A percentile compares a stretch with the other conserved stretches of the same genome.
Conservation (phyloP, 176 grass and related monocot species). For the Musa beccarii region DNA sequence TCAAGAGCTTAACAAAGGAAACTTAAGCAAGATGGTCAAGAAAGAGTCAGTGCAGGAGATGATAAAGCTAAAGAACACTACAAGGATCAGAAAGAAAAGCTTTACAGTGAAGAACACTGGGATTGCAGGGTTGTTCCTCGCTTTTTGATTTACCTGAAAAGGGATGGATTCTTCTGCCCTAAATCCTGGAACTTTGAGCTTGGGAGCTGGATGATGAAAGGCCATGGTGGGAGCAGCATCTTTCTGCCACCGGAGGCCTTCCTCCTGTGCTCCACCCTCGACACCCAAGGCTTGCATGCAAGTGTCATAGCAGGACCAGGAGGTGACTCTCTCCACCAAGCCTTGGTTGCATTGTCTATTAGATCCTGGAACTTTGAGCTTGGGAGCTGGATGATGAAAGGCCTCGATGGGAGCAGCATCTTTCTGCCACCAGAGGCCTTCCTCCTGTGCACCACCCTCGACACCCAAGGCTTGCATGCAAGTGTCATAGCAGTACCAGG, state of each 20-base stretch:
- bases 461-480: constrained; percentile 59
- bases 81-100: background rate
- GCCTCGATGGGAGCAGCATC: constrained; percentile 23
- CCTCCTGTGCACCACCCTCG: constrained; percentile 57
- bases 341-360: constrained; percentile 43
- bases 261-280: constrained; percentile 57
- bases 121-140: background rate
- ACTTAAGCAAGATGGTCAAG: background rate
- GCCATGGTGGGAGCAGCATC: constrained; percentile 23
- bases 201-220: constrained; percentile 29
- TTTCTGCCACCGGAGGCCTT: constrained; percentile 50
- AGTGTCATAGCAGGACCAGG: constrained; percentile 65
- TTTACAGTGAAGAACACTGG: background rate
- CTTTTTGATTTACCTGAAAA: constrained; percentile 64
- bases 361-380: constrained; percentile 45
- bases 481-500: constrained; percentile 65
- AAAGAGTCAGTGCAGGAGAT: background rate
- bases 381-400: constrained; percentile 29
- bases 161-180: constrained; percentile 58
- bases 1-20: no score
- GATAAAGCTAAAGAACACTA: no score
- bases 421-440: constrained; percentile 51
- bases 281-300: constrained; percentile 58
- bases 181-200: constrained; percentile 45
- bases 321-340: constrained; percentile 39